Base-by-base conservation (phyloP, 371 early-diverging fungal genomes). In the Fennellomyces sp. region DNA sequence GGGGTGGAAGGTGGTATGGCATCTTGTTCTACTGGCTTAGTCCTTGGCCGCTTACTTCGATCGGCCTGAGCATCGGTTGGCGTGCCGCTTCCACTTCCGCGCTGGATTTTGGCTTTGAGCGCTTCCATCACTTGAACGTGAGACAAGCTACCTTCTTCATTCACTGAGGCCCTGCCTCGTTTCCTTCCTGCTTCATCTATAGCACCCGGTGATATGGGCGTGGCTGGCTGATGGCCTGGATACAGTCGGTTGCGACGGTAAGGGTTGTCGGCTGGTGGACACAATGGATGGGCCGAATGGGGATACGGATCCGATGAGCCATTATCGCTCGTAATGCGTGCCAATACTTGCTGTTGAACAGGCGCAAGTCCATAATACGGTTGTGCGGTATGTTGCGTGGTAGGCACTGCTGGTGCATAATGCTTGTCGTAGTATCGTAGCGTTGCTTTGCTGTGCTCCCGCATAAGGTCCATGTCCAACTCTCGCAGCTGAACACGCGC, bases 121-220 rank as follows among this genome's bases (percentile, higher is more conserved):
- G 78, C 78, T 53, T 78, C 78, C 78, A 78, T 78, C 0, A 78
- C 78, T 47, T 73, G 66, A 41, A 68, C 61, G 23, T 75, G 78
- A 3, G 66, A 58, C 13, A 65, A n/a, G 21, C 61, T 60, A 10
- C 17, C 35, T 13, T 17, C n/a, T 17, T 56, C 39, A 36, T 38
- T 31, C n/a, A 33, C 19, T 33, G 26, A 58, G 7, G 10, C 23
- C 13, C 47, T 21, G 13, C 23, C n/a, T 26, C 50, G 19, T 31
- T 49, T 49, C 21, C 50, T 33, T 17, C 12, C 21, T 6, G 13
- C 48, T 2, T 47, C 29, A 13, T 56, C 41, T 4, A 13, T 27
- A 12, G 21, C 45, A n/a, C 56, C 56, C 3, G 65, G 65, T 10
- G 65, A 64, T 17, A 64, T 60, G 2, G 65, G 60, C 10, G 65